These are phyloP conservation scores for Picochlorum costavermella DNA, from an alignment of 139 green algal genomes.

Conservation along the genomic window DNA sequence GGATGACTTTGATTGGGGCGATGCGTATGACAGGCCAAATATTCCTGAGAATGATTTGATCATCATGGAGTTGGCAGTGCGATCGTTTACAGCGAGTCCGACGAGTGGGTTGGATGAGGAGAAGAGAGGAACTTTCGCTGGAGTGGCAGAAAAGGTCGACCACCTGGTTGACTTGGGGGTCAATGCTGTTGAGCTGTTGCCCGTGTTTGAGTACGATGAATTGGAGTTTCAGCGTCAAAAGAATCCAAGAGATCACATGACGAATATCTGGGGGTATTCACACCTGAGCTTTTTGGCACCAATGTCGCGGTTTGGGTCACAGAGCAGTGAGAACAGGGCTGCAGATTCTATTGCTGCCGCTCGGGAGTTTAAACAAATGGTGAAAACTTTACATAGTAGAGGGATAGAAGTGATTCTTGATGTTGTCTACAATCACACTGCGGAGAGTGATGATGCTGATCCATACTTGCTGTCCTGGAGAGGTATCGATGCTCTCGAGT, in stretches of 20 bases:
- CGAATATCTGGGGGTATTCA: conserved; percentile 91
- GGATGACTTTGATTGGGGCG: conserved; percentile 74
- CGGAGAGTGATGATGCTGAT: conserved; percentile 70
- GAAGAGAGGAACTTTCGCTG: conserved; percentile 63
- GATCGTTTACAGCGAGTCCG: conserved; percentile 67
- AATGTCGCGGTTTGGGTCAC: conserved; percentile 57
- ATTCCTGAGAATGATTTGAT: conserved; percentile 56
- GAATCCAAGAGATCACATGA: conserved; percentile 75
- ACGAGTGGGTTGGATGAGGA: conserved; percentile 40
- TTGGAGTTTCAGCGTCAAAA: conserved; percentile 74
- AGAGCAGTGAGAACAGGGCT: conserved; percentile 15
- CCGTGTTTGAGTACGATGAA: conserved; percentile 92
- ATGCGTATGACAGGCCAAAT: conserved; percentile 38
- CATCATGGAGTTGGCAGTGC: conserved; percentile 76
- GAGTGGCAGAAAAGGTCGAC: conserved; percentile 66
- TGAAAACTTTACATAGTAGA: conserved; percentile 57
- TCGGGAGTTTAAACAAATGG: conserved; percentile 86
- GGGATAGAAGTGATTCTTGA: conserved; percentile 89
- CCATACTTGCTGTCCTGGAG: conserved; percentile 64
- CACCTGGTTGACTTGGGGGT: conserved; percentile 73
- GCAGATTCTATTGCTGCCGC: conserved; percentile 49
- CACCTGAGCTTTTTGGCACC: conserved; percentile 82
- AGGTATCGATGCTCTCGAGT: conserved; percentile 70
- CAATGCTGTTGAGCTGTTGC: conserved; percentile 86
- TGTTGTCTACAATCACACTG: conserved; percentile 95